These are phyloP conservation scores for Ceratobasidium sp. DNA, from an alignment of 1,284 basidiomycete genomes.

Conservation along the genomic window DNA sequence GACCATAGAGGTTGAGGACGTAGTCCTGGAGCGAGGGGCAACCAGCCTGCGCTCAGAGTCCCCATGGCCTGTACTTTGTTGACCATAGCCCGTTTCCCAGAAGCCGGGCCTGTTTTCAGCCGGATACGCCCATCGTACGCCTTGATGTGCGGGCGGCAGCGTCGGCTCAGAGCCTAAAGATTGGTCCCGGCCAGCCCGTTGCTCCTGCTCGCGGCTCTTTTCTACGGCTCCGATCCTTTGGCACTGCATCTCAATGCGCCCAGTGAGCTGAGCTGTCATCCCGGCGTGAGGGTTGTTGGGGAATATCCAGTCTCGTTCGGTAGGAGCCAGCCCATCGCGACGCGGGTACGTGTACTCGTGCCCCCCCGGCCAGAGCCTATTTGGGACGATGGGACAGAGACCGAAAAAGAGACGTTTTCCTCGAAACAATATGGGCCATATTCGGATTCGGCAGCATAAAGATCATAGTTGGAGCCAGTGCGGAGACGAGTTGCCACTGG, in stretches of 20 bases:
- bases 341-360: constrained; percentile 6
- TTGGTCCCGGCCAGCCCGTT: constrained; percentile 9
- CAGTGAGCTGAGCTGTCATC: constrained; percentile 39
- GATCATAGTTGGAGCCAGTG: constrained; percentile 36
- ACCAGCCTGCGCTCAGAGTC: constrained; percentile 5
- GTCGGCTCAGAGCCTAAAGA: constrained; percentile 4
- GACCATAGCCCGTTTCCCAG: constrained; percentile 42
- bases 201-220: constrained; percentile 28
- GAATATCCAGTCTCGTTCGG: constrained; percentile 28
- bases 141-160: constrained; percentile 31
- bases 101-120: constrained; percentile 44
- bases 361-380: not conserved
- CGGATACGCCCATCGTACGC: constrained; percentile 35
- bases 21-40: not conserved
- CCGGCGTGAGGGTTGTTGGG: constrained; percentile 18
- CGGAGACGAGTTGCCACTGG: constrained; percentile 29
- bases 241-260: constrained; percentile 38
- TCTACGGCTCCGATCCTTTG: constrained; percentile 41
- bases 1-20: constrained; percentile 21
- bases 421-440: constrained; percentile 32
- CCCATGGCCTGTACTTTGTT: not conserved
- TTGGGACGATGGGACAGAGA: constrained; percentile 10
- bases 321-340: constrained; percentile 1
- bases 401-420: constrained; percentile 11
- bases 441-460: constrained; percentile 37